Conservation (phyloP, 305 asterid species). For the Plantago rigida region DNA sequence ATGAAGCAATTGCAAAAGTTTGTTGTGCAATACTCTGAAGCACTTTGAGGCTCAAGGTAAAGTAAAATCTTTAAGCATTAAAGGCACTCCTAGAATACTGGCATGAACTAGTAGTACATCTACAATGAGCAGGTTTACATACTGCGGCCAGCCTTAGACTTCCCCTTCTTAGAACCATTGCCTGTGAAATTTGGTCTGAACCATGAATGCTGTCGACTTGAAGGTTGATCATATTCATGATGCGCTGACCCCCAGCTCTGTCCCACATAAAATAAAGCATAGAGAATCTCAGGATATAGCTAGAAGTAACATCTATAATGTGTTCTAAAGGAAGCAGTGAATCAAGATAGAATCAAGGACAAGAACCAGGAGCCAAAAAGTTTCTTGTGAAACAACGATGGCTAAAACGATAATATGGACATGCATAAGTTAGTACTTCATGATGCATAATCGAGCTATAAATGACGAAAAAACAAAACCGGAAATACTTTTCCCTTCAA, state of each 20-base stretch:
- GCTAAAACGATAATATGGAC: not conserved
- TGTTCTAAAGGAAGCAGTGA: not conserved
- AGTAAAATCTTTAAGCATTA: not conserved
- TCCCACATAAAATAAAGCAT: constrained; percentile 18
- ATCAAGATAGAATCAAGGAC: not conserved
- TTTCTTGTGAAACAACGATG: no score
- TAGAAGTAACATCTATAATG: not conserved
- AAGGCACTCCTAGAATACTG: no score
- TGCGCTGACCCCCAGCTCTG: constrained; percentile 46
- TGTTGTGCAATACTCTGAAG: no score
- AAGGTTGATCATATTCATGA: constrained; percentile 40
- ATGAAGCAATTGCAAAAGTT: no score
- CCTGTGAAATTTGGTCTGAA: constrained; percentile 45
- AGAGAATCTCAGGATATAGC: constrained; percentile 6
- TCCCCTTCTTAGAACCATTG: constrained; percentile 41
- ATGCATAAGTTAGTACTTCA: not conserved
- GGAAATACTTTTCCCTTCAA: no score
- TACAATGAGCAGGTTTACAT: constrained; percentile 22
- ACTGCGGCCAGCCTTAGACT: constrained; percentile 40
- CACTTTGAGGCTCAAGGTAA: not conserved
- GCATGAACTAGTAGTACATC: no score
- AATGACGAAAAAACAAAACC: not conserved
- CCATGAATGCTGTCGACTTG: constrained; percentile 47
- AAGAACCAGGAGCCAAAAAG: no score
- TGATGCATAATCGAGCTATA: not conserved